A percentile compares a stretch with the other conserved stretches of the same genome.
These are phyloP conservation scores for Lentinula aciculospora DNA, from an alignment of 768 basidiomycete genomes.

Conservation along the genomic window DNA sequence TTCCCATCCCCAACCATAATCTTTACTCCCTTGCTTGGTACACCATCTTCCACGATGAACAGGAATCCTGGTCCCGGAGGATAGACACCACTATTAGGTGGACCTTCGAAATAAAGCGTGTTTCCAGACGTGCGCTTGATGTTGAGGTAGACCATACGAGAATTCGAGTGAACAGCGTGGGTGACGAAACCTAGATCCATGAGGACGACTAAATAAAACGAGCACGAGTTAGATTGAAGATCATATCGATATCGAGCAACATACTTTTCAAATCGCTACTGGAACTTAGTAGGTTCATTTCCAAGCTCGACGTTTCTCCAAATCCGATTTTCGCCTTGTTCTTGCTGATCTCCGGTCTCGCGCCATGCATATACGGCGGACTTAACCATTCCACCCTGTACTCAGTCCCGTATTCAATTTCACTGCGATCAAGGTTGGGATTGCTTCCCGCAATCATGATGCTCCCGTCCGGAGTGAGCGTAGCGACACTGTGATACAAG, in stretches of 20 bases:
- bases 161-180: constrained; percentile 71
- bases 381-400: constrained; percentile 84
- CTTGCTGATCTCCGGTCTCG: constrained; percentile 47
- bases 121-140: constrained; percentile 31
- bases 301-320: constrained; percentile 39
- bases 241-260: background rate
- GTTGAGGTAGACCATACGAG: constrained; percentile 65
- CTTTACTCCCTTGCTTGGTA: constrained; percentile 58
- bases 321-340: constrained; percentile 34
- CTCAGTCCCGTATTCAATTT: constrained; percentile 71
- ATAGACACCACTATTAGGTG: constrained; percentile 59
- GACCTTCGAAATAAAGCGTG: constrained; percentile 53
- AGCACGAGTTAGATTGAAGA: background rate
- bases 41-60: constrained; percentile 57
- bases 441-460: constrained; percentile 82
- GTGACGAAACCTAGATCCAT: constrained; percentile 85
- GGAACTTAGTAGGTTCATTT: constrained; percentile 32
- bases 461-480: constrained; percentile 63
- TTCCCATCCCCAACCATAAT: constrained; percentile 67
- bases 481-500: constrained; percentile 82
- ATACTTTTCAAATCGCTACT: constrained; percentile 46
- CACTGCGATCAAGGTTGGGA: constrained; percentile 77
- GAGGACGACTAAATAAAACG: constrained; percentile 44
- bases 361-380: constrained; percentile 71
- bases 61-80: constrained; percentile 82